Base-by-base conservation (phyloP, 2,329 filamentous ascomycete genomes). In the Phaeosphaeriaceae sp. region DNA sequence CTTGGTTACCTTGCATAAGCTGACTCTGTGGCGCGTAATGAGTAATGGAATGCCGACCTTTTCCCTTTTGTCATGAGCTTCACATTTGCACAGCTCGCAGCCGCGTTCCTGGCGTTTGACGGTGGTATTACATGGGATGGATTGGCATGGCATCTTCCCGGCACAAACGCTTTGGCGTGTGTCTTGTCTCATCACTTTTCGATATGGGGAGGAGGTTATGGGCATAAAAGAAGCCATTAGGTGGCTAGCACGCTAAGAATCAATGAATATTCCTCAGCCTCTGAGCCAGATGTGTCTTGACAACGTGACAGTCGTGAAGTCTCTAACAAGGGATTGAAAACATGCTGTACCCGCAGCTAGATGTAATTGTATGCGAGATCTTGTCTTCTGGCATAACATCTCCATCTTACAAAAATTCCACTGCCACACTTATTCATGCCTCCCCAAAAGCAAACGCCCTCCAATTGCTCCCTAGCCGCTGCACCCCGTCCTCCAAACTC, bases 1-100 rank as follows among this genome's bases (percentile, higher is more conserved):
- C 86, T 99, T 60, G 92, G 94, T 56, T 98, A 98, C 78, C 88
- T 98, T 65, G 94, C 94, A 70, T 97, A 86, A 63, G 46, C 7
- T 40, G 17, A 15, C 41, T 36, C 19, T 22, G 19, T 46, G 42
- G n/a, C 21, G 50, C 45, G 36, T 53, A 53, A 53, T 40, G 51
- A 53, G 51, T 53, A 53, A 53, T 21, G 51, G 51, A 33, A 33
- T 53, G 36, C 20, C 25, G 33, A 42, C 19, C 31, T 10, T 41
- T 51, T 42, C 25, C 33, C 31, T 42, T 42, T 48, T 27, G 42
- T 46, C 21, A 21, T 46, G 21, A 46, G 42, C 42, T 46, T n/a
- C 42, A 46, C 21, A 20, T 20, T 13, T 46, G 2, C 22, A 27
- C 22, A 31, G 46, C 22, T 27, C 46, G 24, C 22, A 17, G 17